These are phyloP conservation scores for Metschnikowia kofuensis DNA, from an alignment of 805 yeast species.

Conservation along the genomic window DNA sequence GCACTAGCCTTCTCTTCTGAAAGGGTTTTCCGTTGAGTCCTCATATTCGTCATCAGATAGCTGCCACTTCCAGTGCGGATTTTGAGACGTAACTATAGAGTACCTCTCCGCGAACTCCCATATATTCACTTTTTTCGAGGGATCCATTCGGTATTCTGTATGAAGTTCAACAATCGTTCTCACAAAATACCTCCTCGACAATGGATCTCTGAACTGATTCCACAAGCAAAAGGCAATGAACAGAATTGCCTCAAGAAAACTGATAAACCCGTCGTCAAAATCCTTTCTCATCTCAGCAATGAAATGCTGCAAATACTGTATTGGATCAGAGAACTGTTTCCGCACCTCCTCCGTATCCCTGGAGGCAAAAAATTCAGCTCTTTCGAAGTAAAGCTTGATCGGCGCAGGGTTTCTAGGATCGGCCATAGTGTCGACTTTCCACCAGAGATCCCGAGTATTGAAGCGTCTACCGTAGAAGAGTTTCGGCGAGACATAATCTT, in stretches of 20 bases:
- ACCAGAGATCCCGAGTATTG: neutral
- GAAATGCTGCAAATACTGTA: neutral
- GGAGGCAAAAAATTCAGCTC: too few relatives aligned
- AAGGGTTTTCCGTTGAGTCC: too few relatives aligned
- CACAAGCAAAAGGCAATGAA: neutral
- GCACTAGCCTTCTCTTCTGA: too few relatives aligned
- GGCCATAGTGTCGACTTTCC: neutral
- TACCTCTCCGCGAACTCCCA: too few relatives aligned
- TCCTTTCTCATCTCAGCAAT: neutral
- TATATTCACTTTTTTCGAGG: too few relatives aligned
- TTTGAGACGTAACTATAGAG: too few relatives aligned
- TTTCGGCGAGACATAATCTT: neutral
- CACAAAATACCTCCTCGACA: neutral
- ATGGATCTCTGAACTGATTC: neutral
- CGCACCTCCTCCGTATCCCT: neutral
- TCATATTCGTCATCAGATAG: too few relatives aligned
- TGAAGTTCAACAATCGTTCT: neutral
- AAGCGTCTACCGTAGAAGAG: neutral
- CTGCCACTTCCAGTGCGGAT: too few relatives aligned
- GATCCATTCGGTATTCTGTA: neutral
- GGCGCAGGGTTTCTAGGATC: neutral
- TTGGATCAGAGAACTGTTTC: neutral
- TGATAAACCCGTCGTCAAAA: neutral
- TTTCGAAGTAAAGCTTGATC: neutral
- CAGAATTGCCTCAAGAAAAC: neutral